phyloP scores from a whole-genome alignment of 164 flowering plant genomes.

The Cinnamomum chago region DNA sequence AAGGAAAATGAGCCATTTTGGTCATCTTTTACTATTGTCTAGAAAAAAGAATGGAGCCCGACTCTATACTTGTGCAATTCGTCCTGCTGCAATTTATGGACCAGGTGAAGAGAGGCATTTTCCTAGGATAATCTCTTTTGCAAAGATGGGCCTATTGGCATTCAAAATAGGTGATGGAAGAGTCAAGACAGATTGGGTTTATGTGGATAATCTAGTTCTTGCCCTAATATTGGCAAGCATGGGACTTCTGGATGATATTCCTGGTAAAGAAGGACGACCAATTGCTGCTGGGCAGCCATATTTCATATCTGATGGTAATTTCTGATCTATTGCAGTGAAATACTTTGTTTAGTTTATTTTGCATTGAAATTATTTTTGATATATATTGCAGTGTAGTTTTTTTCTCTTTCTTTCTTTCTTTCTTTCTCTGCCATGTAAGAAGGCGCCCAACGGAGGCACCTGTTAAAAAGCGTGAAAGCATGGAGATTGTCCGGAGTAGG shows the following conservation, averaged over 20 bases:
- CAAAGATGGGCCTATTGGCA: conserved; percentile 63
- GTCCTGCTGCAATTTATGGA: conserved; percentile 96
- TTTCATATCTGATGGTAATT: conserved; percentile 86
- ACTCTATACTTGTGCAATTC: conserved; percentile 83
- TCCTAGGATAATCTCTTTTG: conserved; percentile 70
- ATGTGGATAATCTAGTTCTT: conserved; percentile 83
- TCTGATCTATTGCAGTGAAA: neutral
- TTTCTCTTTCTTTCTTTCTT: no score
- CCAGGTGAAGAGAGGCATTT: conserved; percentile 97
- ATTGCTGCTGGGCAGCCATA: conserved; percentile 97
- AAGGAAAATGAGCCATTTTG: neutral
- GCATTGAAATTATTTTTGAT: no score
- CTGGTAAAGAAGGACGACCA: conserved; percentile 56
- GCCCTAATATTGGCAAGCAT: conserved; percentile 88
- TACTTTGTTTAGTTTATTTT: no score
- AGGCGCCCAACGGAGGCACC: no score
- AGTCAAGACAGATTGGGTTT: conserved; percentile 88
- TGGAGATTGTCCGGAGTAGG: no score
- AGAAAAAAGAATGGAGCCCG: conserved; percentile 52
- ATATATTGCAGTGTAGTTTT: no score
- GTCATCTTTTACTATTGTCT: neutral
- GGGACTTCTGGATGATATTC: conserved; percentile 88
- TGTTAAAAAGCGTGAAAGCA: no score
- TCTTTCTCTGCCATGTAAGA: no score
- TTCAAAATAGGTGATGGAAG: conserved; percentile 60